Base-by-base conservation (phyloP, 306 rosid species). In the Prunus kanzakura region DNA sequence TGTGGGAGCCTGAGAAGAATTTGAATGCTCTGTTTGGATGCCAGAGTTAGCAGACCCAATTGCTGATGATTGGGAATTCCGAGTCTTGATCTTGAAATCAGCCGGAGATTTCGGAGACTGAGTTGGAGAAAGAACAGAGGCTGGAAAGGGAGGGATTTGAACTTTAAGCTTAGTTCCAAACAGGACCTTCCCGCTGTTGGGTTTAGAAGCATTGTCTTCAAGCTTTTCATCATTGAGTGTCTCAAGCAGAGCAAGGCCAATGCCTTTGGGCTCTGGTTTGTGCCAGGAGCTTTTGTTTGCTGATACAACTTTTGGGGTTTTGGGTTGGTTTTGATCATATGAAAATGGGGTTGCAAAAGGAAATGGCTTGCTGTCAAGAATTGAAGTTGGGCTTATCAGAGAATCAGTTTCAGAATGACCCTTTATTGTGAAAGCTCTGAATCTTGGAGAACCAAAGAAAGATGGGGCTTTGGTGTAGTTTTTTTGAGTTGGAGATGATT, bases 211-310 rank as follows among this genome's bases (percentile, higher is more conserved):
- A 55, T 67, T 72, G 6, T 72, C 71, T 62, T 77, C 56, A 45
- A 41, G 4, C 15, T 69, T 9, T 43, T 84, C 89, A 76, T 87
- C 83, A 58, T 76, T 64, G 12, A 87, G 74, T 45, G 87, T 47
- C 81, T 89, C 89, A 46, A 84, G 71, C n/a, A 95, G 83, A 68
- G 93, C 97, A 74, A 95, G 90, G 22, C 92, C 92, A 49, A 95
- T 79, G 58, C 85, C 87, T 45, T 84, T 76, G 38, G 88, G 67
- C 62, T 78, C 86, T 1, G 81, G 20, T 29, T 75, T 82, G 50
- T 86, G 83, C 78, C 86, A 77, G 0, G 80, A 73, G 66, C 51
- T 84, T 79, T 81, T 90, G 77, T 74, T 87, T 71, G 35, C 76
- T 18, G 84, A 43, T 43, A 43, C n/a, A 18, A 43, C 11, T 56